Evolutionary conservation across 352 stramenopile genomes (phyloP), one percentile per base, ranked within the genome.

Genomic region (Phytophthora aleatoria): DNA sequence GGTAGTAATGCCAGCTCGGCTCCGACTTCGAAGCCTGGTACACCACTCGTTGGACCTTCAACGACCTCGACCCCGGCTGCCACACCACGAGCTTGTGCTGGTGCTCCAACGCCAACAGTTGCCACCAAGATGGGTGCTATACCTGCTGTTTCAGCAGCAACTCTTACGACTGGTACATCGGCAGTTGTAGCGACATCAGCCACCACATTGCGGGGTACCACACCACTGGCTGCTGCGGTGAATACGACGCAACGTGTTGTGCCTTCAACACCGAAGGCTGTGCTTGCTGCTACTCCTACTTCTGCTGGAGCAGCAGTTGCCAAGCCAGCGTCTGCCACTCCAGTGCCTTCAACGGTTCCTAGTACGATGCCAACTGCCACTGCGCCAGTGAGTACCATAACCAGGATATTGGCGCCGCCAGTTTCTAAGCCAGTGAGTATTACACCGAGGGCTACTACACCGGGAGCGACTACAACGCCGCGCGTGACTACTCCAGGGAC

Each of bases 11-110:
- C 27, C 13, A 60, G 36, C 30, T 47, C 43, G 5, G 15, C 45
- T 31, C 20, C 33, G 2, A 53, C 47, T 1, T 61, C 43, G 15
- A 50, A 51, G 4, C 52, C 50, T 44, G 39, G 4, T 28, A 61
- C 51, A 27, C 55, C 50, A 3, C 35, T 45, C 5, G 33, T 56
- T 66, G 43, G 44, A 50, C 24, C 20, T 24, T 33, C 60, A 42
- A 31, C 30, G 6, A 5, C 50, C 24, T 59, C 50, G 28, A 62
- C 61, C 28, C 48, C 60, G 5, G 39, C 31, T 41, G n/a, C 8
- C 38, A 54, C 41, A 42, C 12, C 44, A 16, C 20, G 8, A 16
- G 31, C 27, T 56, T 20, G 20, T 20, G 20, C 20, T 20, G 20
- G 20, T 20, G 13, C 31, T 50, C 26, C 43, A 48, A 41, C 30